These are phyloP conservation scores for Globisporangium heterothallicum DNA, from an alignment of 352 stramenopile species.

Conservation along the genomic window DNA sequence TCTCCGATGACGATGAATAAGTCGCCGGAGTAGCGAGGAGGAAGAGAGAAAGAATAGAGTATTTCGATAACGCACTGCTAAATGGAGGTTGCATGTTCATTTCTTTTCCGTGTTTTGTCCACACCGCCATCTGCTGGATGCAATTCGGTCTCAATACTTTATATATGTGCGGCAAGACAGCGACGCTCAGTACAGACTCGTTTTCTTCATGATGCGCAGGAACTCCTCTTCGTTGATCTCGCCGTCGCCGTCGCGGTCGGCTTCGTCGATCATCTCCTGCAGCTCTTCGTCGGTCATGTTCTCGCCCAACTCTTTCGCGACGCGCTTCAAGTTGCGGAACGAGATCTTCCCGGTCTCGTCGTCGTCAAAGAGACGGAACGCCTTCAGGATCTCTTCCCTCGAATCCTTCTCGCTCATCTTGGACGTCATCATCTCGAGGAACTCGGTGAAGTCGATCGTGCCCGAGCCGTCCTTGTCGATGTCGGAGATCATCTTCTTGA, in stretches of 20 bases:
- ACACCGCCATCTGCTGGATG: no score
- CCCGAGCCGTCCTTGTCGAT: constrained; percentile 94
- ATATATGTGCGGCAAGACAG: no score
- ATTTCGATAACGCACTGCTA: constrained; percentile 8
- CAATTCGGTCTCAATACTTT: no score
- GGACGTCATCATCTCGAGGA: constrained; percentile 97
- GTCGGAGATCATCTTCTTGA: constrained; percentile 96
- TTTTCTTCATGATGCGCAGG: constrained; percentile 96
- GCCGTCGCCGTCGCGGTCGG: constrained; percentile 93
- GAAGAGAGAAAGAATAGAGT: constrained; percentile 5
- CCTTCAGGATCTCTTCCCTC: constrained; percentile 95
- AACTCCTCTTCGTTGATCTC: constrained; percentile 97
- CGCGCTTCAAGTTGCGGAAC: constrained; percentile 95
- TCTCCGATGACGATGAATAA: constrained; percentile 70
- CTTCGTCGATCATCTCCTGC: constrained; percentile 98
- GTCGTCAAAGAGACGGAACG: constrained; percentile 97
- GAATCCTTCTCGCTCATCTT: constrained; percentile 97
- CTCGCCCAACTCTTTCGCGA: constrained; percentile 96
- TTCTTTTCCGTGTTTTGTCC: neutral
- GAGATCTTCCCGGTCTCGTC: constrained; percentile 97
- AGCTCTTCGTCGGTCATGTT: constrained; percentile 97
- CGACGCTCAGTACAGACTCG: constrained; percentile 88
- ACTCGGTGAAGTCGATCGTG: constrained; percentile 97
- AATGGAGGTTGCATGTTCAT: constrained; percentile 7
- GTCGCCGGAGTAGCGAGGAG: neutral